Evolutionary conservation across 2,329 filamentous ascomycete species (phyloP).

Genomic region (Dothistroma septosporum): DNA sequence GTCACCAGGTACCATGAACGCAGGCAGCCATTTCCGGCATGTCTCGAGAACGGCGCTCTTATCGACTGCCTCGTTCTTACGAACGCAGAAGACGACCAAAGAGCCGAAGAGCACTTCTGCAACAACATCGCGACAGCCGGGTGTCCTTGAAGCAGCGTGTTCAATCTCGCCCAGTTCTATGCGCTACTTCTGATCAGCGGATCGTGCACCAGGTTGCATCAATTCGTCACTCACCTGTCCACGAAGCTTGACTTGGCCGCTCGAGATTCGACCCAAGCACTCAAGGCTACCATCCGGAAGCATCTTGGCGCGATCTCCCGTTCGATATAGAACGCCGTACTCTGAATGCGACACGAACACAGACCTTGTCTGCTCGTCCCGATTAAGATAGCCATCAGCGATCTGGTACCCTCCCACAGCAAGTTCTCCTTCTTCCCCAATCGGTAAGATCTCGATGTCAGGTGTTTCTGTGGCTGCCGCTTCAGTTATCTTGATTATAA

Average conservation of each 20-base stretch:
- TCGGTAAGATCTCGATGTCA: constrained; percentile 51
- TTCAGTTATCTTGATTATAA: constrained; percentile 52
- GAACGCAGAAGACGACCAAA: constrained; percentile 70
- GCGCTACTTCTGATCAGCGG: constrained; percentile 46
- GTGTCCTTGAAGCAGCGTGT: constrained; percentile 59
- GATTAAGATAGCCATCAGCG: constrained; percentile 76
- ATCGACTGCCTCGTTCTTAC: constrained; percentile 41
- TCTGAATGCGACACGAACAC: constrained; percentile 64
- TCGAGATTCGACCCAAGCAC: constrained; percentile 73
- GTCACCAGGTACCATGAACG: constrained; percentile 78
- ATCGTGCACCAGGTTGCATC: constrained; percentile 60
- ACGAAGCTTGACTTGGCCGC: constrained; percentile 80
- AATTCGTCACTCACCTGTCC: constrained; percentile 74
- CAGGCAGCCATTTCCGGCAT: constrained; percentile 72
- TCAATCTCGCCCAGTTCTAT: constrained; percentile 59
- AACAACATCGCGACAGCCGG: constrained; percentile 61
- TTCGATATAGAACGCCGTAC: constrained; percentile 72
- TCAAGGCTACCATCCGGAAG: constrained; percentile 67
- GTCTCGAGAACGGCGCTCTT: constrained; percentile 49
- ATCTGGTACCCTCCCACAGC: constrained; percentile 77
- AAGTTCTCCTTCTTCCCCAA: constrained; percentile 71
- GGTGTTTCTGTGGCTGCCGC: neutral
- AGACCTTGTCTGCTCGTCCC: constrained; percentile 66
- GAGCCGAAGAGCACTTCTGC: constrained; percentile 64
- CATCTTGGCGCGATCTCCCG: constrained; percentile 76